Evolutionary conservation across 768 basidiomycete genomes (phyloP), one percentile per base, ranked within the genome.

Genomic region (Tylopilus sp.): DNA sequence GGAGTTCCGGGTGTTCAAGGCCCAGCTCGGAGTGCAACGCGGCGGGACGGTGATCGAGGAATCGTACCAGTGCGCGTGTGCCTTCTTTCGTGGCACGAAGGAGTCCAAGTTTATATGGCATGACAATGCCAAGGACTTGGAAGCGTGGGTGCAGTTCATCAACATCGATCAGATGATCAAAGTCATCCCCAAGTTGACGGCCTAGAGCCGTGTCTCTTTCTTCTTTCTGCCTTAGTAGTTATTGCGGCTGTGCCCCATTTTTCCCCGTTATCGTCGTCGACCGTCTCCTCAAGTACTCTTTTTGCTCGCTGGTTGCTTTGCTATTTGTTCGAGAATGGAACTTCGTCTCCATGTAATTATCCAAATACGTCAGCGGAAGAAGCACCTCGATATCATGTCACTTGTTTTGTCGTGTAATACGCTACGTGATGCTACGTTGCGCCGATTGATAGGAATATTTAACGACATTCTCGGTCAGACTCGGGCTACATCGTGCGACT

Each of bases 1-100:
- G 91, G 91, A 93, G 66, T 92, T 93, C 70, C 81, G 91, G 9
- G 74, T 92, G 37, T 93, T 87, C 78, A 79, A 78, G 52, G 81
- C 86, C 14, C 80, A 82, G 49, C 78, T 92, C 16, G 87, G 86
- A 16, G 84, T 90, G 3, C 80, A 81, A 13, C 77, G 85, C 9
- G 70, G 75, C 30, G 78, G 79, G 14, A 60, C 76, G 25, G 63
- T 68, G 19, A 71, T 87, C 37, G 78, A 83, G 56, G 87, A 91
- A 68, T 70, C 76, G 41, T 91, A 91, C 62, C 84, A 88, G 64
- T 91, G 89, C 64, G 86, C 84, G 5, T 81, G 80, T 42, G 89
- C 88, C 3, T 89, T 88, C 68, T 91, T 85, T 73, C 76, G 89
- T 26, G 86, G 86, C 11, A 79, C 78, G 7, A 71, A 74, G 29